Base-by-base conservation (phyloP, 768 basidiomycete species). In the Leccinum subgranulosum region DNA sequence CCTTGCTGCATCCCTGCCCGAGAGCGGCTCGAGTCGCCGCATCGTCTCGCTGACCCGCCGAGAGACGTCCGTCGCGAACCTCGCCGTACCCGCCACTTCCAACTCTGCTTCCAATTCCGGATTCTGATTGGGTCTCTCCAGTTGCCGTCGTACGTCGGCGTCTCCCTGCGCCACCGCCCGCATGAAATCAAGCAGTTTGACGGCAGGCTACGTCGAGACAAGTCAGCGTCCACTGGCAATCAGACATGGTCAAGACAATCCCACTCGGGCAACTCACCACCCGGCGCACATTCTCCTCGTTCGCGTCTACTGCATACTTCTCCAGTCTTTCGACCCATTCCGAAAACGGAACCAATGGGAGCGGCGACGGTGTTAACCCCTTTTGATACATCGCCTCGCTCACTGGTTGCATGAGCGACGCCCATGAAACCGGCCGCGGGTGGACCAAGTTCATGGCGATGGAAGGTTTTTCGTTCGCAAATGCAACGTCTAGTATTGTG, bases 371-470 rank as follows among this genome's bases (percentile, higher is more conserved):
- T 51, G 64, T 56, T 39, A 62, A 29, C 51, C 39, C 43, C 15
- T 51, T 50, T 31, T 45, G 62, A 45, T 59, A 53, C 12, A 69
- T 33, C 0, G 62, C 61, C 11, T 60, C 58, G 17, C 57, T 57
- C 14, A 78, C 53, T 4, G 62, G 58, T 5, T 46, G 56, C 58
- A 79, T 73, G 51, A 59, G 8, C 1, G 51, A 52, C 6, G 39
- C 59, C 65, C 70, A 71, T 27, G 49, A n/a, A 8, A 72, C 54
- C 11, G 76, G 74, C 2, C 64, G 68, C 0, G 73, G 73, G 54
- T 75, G 74, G 7, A 75, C 69, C 28, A 77, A 17, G 36, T 77
- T 75, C 31, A 72, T 49, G 4, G 57, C 65, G 7, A 66, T 29
- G 1, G 66, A 65, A 1, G 57, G 62, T 15, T 55, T 28, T 15